A percentile compares a stretch with the other conserved stretches of the same genome.
Conservation (phyloP, 2,329 filamentous ascomycete genomes). For the Colletotrichum chlorophyti region DNA sequence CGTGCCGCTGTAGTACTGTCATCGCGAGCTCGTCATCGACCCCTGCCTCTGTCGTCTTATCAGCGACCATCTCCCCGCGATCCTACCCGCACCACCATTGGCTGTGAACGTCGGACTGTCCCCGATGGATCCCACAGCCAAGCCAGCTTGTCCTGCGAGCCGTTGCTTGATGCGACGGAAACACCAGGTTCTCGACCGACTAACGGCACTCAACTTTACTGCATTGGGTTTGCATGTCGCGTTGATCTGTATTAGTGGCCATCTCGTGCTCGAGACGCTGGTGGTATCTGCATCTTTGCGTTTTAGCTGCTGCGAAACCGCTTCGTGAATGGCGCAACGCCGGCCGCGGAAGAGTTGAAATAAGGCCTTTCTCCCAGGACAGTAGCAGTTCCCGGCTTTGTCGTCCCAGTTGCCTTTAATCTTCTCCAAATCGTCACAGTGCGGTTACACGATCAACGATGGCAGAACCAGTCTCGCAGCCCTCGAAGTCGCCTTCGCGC, state of each 20-base stretch:
- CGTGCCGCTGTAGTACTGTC: background rate
- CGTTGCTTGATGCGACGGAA: background rate
- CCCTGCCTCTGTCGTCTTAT: constrained; percentile 21
- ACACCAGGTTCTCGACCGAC: background rate
- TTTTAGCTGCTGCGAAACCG: background rate
- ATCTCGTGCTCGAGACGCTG: background rate
- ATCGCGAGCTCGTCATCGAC: constrained; percentile 19
- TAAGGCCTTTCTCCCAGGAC: background rate
- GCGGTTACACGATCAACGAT: background rate
- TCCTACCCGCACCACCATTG: background rate
- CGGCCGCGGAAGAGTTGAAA: background rate
- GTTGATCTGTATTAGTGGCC: background rate
- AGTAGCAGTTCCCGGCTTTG: too few relatives aligned
- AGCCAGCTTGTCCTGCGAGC: background rate
- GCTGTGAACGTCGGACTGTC: background rate
- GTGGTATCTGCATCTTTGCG: background rate
- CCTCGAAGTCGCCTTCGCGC: background rate
- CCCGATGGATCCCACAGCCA: background rate
- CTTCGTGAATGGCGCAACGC: background rate
- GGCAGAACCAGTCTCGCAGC: background rate
- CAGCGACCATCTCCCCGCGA: constrained; percentile 5
- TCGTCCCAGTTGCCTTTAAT: background rate
- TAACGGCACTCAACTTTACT: constrained; percentile 1
- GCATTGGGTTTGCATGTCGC: background rate
- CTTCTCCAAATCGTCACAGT: too few relatives aligned